Evolutionary conservation across 768 basidiomycete genomes (phyloP).

Genomic region (Amanita fuliginea): DNA sequence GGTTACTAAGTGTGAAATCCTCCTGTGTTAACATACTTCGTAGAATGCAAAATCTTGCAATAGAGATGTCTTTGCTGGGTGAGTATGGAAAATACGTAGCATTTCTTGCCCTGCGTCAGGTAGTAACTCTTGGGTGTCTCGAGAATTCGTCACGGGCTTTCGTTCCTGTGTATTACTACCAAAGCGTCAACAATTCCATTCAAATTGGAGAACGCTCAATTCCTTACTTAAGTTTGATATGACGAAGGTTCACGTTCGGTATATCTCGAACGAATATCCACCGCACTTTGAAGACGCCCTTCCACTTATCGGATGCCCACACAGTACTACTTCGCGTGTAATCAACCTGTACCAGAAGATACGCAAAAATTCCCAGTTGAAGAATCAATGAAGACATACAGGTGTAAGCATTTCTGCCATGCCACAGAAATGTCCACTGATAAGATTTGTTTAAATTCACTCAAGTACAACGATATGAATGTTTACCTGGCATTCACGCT

Average conservation of each 20-base stretch:
- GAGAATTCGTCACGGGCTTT: conserved; percentile 96
- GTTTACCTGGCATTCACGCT: conserved; percentile 83
- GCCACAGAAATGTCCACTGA: conserved; percentile 92
- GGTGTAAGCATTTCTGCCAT: conserved; percentile 98
- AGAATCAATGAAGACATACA: conserved; percentile 22
- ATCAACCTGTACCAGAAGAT: conserved; percentile 47
- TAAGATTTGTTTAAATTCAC: neutral
- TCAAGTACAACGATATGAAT: conserved; percentile 6
- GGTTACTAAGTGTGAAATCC: neutral
- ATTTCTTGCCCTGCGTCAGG: conserved; percentile 97
- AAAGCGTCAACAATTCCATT: neutral
- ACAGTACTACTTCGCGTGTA: conserved; percentile 92
- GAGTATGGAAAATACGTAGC: conserved; percentile 89
- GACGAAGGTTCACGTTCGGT: conserved; percentile 79
- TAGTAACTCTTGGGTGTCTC: conserved; percentile 94
- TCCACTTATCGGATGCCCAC: conserved; percentile 99
- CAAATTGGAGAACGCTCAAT: conserved; percentile 10
- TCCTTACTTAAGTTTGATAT: conserved; percentile 89
- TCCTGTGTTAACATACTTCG: conserved; percentile 42
- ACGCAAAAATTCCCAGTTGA: neutral
- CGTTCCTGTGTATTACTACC: conserved; percentile 91
- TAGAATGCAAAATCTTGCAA: conserved; percentile 92
- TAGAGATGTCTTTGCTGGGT: conserved; percentile 86
- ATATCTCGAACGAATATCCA: conserved; percentile 98
- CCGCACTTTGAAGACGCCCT: conserved; percentile 95